These are phyloP conservation scores for Nemania sp. DNA, from an alignment of 2,329 filamentous ascomycete genomes.

Conservation along the genomic window DNA sequence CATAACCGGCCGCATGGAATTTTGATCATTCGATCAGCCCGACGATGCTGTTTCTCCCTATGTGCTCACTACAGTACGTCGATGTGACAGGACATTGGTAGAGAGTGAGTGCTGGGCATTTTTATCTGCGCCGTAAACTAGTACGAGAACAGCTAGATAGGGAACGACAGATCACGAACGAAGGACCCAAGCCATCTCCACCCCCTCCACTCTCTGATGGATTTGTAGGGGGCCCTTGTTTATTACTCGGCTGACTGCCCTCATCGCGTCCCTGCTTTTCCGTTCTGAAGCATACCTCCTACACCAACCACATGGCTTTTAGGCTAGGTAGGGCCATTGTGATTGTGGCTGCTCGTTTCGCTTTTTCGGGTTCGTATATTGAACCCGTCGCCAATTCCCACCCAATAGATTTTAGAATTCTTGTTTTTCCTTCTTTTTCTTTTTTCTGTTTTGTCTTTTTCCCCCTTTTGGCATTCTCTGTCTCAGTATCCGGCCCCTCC, in stretches of 20 bases:
- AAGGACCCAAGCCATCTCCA: constrained; percentile 8
- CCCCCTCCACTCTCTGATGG: constrained; percentile 10
- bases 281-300: constrained; percentile 8
- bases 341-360: background rate
- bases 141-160: constrained; percentile 4
- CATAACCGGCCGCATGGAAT: constrained; percentile 24
- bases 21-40: constrained; percentile 10
- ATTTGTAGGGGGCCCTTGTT: constrained; percentile 10
- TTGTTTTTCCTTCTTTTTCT: background rate
- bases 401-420: background rate
- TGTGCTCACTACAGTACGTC: background rate
- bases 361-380: background rate
- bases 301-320: constrained; percentile 6
- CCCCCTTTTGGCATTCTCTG: background rate
- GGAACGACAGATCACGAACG: constrained; percentile 2
- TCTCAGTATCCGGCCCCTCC: background rate
- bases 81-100: background rate
- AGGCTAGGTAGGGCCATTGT: background rate
- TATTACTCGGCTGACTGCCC: constrained; percentile 8
- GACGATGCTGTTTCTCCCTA: background rate
- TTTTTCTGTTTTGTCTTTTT: background rate
- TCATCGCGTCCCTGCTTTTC: background rate
- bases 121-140: background rate
- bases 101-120: background rate
- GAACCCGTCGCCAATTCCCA: background rate